Conservation (phyloP, 148 eudicot species). For the Arbutus unedo region DNA sequence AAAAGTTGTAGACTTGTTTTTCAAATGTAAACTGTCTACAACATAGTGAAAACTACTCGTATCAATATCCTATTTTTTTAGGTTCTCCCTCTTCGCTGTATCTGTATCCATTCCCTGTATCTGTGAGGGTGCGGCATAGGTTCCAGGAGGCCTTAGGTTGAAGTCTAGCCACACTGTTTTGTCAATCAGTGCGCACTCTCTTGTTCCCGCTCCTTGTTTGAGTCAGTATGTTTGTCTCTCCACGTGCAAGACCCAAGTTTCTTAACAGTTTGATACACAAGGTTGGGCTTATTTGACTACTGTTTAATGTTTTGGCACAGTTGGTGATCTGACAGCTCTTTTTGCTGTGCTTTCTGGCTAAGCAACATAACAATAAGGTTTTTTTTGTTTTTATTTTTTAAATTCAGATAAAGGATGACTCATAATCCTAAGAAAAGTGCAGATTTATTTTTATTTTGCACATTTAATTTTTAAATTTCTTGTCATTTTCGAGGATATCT, state of each 20-base stretch:
- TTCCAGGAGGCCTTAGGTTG: neutral
- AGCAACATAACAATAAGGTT: neutral
- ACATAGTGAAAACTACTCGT: neutral
- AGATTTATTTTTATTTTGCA: neutral
- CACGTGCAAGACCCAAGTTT: neutral
- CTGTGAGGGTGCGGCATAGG: neutral
- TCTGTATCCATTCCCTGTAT: neutral
- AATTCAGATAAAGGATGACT: neutral
- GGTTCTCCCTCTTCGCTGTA: neutral
- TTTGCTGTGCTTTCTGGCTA: conserved; percentile 6
- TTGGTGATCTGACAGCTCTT: neutral
- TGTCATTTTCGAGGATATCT: neutral
- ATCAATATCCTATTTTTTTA: neutral
- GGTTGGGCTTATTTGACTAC: neutral
- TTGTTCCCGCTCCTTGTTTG: neutral
- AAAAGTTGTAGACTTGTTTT: neutral
- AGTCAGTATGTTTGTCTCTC: neutral
- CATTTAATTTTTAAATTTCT: neutral
- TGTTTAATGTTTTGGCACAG: neutral
- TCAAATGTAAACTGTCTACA: neutral
- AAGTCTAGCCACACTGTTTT: neutral
- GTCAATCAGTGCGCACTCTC: neutral
- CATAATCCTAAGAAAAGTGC: neutral
- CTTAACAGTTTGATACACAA: neutral
- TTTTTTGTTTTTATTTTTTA: too few species aligned